phyloP scores from a whole-genome alignment of 345 rosid genomes.

The Melaleuca quinquenervia region DNA sequence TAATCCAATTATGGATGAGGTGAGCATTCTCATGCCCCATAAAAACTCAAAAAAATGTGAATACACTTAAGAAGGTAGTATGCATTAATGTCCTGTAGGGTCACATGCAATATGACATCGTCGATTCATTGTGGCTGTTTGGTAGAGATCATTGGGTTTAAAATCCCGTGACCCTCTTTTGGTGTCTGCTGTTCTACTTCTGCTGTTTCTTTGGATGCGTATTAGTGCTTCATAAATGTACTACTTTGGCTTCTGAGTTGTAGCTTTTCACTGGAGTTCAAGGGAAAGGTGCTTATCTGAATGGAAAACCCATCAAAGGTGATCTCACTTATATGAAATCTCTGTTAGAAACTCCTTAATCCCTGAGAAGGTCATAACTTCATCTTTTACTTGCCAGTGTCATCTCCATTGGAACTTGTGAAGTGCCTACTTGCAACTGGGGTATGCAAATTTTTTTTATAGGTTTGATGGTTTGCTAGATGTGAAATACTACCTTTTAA shows the following conservation, averaged over 20 bases:
- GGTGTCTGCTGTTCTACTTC: neutral
- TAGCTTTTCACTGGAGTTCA: conserved; percentile 70
- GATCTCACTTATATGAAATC: neutral
- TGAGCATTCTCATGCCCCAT: conserved; percentile 11
- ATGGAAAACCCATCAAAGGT: conserved; percentile 87
- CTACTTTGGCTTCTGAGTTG: conserved; percentile 3
- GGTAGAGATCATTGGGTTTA: neutral
- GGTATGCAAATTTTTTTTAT: conserved; percentile 23
- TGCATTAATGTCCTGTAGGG: neutral
- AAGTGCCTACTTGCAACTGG: conserved; percentile 79
- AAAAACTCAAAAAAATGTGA: neutral
- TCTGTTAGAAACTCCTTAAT: neutral
- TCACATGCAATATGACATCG: neutral
- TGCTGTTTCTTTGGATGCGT: neutral
- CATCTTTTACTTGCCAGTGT: conserved; percentile 37
- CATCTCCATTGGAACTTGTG: conserved; percentile 65
- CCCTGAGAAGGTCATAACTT: neutral
- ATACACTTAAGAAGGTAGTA: neutral
- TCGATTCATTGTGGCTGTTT: neutral
- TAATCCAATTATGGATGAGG: conserved; percentile 95
- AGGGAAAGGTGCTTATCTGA: conserved; percentile 79
- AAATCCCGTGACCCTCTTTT: neutral
- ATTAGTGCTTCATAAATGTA: neutral
- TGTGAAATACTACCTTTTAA: neutral
- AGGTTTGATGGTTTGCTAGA: neutral